Evolutionary conservation across 1,139 yeast genomes (phyloP), one percentile per base, ranked within the genome.

Genomic region (Diutina neorugosa): DNA sequence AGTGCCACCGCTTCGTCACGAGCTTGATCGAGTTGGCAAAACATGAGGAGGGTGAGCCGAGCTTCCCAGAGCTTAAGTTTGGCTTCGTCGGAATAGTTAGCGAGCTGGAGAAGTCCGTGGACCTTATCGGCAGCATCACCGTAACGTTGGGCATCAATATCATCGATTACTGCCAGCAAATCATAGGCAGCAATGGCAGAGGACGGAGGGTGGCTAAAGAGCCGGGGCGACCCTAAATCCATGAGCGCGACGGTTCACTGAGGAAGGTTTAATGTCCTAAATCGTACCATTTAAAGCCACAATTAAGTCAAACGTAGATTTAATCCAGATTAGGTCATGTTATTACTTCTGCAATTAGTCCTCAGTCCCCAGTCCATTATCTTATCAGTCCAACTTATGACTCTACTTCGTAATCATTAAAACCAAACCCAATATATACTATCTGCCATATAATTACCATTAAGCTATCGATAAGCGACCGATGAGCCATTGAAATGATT

Each of bases 1-100:
- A 74, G 59, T 52, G 63, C 64, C 18, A 71, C 63, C 14, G 75
- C 76, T 57, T 74, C 78, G 41, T 63, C 62, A 56, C 68, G 69
- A 12, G 78, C 78, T 20, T 57, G 56, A 1, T 58, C 57, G 21
- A 71, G 60, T 44, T 66, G 66, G 54, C 62, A 63, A 59, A 72
- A 71, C 9, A 72, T 53, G 18, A 64, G 63, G n/a, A 69, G 58
- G 7, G 62, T 58, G 31, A 74, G 61, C 21, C 78, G 59, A n/a
- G 70, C 64, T 53, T 71, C 71, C 78, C 78, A 74, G 20, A 72
- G 52, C 52, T 59, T 61, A 16, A 73, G 60, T 18, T 46, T 46
- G 21, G 8, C 23, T n/a, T 25, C 21, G 19, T 46, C 50, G 23
- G 37, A 8, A 19, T 25, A 27, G 1, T 7, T 16, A n/a, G n/a